A percentile compares a stretch with the other conserved stretches of the same genome.
These are phyloP conservation scores for Neurospora crassa DNA, from an alignment of 2,329 filamentous ascomycete species.

Conservation along the genomic window DNA sequence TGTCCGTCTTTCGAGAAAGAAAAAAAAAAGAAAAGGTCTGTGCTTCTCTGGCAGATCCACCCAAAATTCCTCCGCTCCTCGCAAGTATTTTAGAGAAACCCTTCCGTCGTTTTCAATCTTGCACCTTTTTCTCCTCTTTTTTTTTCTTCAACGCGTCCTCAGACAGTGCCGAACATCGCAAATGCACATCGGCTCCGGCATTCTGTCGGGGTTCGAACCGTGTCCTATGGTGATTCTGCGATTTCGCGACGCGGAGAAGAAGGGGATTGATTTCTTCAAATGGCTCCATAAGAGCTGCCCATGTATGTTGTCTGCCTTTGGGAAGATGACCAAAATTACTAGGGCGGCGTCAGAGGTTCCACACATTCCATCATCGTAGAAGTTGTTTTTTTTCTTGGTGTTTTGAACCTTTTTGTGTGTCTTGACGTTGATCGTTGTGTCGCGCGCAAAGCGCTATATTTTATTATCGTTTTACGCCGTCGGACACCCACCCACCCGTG, in stretches of 20 bases:
- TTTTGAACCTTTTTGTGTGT: neutral
- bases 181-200: conserved; percentile 46
- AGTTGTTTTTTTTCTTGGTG: neutral
- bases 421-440: neutral
- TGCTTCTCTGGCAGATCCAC: neutral
- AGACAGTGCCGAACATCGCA: conserved; percentile 80
- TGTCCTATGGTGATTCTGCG: conserved; percentile 53
- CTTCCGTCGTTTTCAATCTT: neutral
- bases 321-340: conserved; percentile 37
- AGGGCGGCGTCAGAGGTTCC: conserved; percentile 79
- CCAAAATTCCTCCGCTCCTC: neutral
- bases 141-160: conserved; percentile 56
- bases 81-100: neutral
- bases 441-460: neutral
- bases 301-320: conserved; percentile 34
- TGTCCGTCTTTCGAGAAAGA: neutral
- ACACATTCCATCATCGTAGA: conserved; percentile 41
- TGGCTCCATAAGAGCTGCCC: conserved; percentile 51
- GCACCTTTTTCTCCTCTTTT: conserved; percentile 24
- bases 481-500: neutral
- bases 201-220: conserved; percentile 56
- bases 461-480: neutral
- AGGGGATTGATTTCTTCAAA: conserved; percentile 22
- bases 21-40: neutral
- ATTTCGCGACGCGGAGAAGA: conserved; percentile 50